phyloP scores from a whole-genome alignment of 768 basidiomycete genomes.

The Paxillus rubicundulus region DNA sequence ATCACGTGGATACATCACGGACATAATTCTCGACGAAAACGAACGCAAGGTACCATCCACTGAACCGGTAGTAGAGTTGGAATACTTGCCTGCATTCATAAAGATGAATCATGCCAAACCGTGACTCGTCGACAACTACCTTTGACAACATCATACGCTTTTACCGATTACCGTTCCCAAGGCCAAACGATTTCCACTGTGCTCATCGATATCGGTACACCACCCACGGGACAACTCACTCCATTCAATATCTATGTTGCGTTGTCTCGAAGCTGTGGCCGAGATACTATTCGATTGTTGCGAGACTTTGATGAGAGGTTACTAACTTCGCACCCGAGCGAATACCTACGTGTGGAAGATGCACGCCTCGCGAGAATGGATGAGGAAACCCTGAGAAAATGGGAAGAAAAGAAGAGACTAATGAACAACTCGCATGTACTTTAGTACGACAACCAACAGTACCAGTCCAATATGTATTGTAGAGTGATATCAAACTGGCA shows the following conservation, averaged over 20 bases:
- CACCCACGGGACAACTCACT: conserved; percentile 25
- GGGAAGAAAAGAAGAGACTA: no score
- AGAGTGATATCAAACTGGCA: no score
- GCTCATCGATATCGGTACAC: conserved; percentile 36
- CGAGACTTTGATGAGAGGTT: conserved; percentile 27
- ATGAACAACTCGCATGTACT: no score
- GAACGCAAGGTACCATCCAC: conserved; percentile 9
- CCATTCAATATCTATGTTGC: conserved; percentile 42
- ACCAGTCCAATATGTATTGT: no score
- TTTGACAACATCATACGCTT: conserved; percentile 38
- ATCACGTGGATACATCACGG: conserved; percentile 23
- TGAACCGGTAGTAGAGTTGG: neutral
- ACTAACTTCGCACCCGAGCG: conserved; percentile 8
- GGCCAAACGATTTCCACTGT: conserved; percentile 39
- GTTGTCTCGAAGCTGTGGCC: conserved; percentile 23
- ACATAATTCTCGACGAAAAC: conserved; percentile 29
- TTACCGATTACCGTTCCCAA: conserved; percentile 42
- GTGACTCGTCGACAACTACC: no score
- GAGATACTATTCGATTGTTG: conserved; percentile 26
- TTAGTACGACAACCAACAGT: no score
- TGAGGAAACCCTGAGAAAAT: no score
- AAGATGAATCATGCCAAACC: conserved; percentile 9
- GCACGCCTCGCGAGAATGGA: conserved; percentile 8
- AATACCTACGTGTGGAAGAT: conserved; percentile 2
- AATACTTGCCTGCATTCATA: neutral